Percentiles rank a stretch among this genome's conserved stretches.
Conservation (phyloP, 305 asterid species). For the Fraxinus xanthoxyloides region DNA sequence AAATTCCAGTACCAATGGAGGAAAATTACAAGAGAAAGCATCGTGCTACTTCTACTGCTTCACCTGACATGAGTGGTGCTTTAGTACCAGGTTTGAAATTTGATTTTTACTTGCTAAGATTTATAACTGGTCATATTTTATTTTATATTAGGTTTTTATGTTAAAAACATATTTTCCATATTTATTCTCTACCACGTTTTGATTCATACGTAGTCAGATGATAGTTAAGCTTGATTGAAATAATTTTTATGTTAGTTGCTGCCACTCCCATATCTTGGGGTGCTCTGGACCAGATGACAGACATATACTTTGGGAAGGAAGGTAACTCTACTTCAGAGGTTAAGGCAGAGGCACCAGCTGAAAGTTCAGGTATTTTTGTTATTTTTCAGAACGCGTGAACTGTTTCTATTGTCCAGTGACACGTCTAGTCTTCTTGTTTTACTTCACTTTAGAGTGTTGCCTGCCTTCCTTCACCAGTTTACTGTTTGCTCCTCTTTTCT, state of each 20-base stretch:
- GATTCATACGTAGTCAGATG: neutral
- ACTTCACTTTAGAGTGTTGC: neutral
- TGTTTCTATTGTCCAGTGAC: neutral
- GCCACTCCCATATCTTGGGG: conserved; percentile 52
- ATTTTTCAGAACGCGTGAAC: neutral
- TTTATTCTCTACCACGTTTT: neutral
- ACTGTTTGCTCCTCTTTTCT: neutral
- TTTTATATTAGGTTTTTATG: neutral
- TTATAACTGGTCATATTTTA: neutral
- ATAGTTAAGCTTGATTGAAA: conserved; percentile 4
- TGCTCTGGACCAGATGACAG: conserved; percentile 44
- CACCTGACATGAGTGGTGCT: neutral
- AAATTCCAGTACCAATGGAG: neutral
- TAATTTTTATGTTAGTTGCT: conserved; percentile 30
- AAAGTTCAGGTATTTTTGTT: neutral
- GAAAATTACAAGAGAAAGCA: conserved; percentile 30
- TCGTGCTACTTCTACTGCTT: conserved; percentile 26
- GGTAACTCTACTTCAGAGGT: neutral
- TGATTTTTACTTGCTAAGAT: neutral
- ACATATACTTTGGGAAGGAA: conserved; percentile 38
- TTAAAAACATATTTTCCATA: neutral
- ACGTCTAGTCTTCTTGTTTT: neutral
- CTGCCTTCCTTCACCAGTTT: neutral
- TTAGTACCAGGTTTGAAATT: neutral
- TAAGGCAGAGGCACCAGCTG: neutral